Base-by-base conservation (phyloP, 768 basidiomycete genomes). In the Pholiota molesta region DNA sequence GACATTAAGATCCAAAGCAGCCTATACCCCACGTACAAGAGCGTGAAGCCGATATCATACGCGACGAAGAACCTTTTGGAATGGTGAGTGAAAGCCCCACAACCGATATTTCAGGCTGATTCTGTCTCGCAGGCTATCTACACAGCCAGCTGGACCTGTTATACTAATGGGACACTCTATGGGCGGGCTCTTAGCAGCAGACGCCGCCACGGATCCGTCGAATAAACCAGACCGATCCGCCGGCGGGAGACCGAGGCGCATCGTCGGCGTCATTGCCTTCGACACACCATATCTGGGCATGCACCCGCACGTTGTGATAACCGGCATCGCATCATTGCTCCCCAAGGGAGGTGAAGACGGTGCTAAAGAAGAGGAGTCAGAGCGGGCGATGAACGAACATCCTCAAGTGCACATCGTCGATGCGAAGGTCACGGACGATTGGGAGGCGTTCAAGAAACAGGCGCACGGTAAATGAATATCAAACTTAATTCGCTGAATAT, bases 1-100 rank as follows among this genome's bases (percentile, higher is more conserved):
- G 72, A 72, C 39, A 64, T 84, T 47, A 74, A 74, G 55, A 69
- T 85, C 19, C 75, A 78, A 61, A 79, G 74, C 59, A 85, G 81
- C 59, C 42, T 87, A 64, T 87, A 87, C 73, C 86, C 86, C 3
- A 86, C 85, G 0, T 87, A 87, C 68, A 85, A 84, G 76, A 84
- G 81, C 66, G 74, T 79, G 17, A 84, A 83, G 61, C 83, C 84
- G 1, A 78, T 87, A 31, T 77, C 80, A 2, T 66, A 74, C 59
- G 85, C 84, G 1, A 81, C 82, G 6, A 75, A 73, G 64, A 83
- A 83, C 66, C 85, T 87, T 65, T 70, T 87, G 49, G 79, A 78
- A 77, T 87, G 86, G 86, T 85, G 33, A 10, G 74, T 35, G 33
- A 16, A 47, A 23, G 39, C 37, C 35, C 21, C 19, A 9, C 56